phyloP scores from a whole-genome alignment of 2,329 filamentous ascomycete species.

The Emericellopsis atlantica region DNA sequence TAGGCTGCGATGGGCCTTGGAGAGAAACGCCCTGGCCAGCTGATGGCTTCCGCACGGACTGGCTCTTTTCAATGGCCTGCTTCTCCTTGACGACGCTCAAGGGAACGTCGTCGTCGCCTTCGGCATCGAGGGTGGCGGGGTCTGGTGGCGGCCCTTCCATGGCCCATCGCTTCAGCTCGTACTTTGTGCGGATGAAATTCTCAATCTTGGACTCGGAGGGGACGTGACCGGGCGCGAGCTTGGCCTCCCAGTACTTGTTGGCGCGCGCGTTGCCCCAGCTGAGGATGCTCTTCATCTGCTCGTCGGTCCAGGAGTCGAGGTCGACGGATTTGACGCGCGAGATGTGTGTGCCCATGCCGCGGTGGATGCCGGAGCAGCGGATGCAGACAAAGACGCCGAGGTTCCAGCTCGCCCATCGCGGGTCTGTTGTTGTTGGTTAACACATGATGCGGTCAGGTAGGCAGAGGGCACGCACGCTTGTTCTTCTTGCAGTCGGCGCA shows the following conservation, averaged over 20 bases:
- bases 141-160: slow-evolving; percentile 96
- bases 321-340: slow-evolving; percentile 97
- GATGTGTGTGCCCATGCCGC: slow-evolving; percentile 98
- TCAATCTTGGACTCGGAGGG: slow-evolving; percentile 97
- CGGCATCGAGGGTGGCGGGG: slow-evolving; percentile 71
- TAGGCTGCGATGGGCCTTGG: slow-evolving; percentile 24
- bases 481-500: slow-evolving; percentile 99
- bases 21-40: slow-evolving; percentile 3
- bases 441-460: not conserved
- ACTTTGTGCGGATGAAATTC: slow-evolving; percentile 99
- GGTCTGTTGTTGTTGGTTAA: slow-evolving; percentile 44
- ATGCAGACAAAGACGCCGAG: slow-evolving; percentile 96
- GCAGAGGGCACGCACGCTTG: slow-evolving; percentile 56
- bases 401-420: slow-evolving; percentile 99
- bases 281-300: slow-evolving; percentile 86
- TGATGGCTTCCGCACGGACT: slow-evolving; percentile 45
- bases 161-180: slow-evolving; percentile 97
- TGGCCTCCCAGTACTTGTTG: slow-evolving; percentile 98
- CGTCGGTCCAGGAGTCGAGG: slow-evolving; percentile 95
- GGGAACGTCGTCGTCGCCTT: slow-evolving; percentile 72
- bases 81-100: slow-evolving; percentile 53
- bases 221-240: slow-evolving; percentile 79
- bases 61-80: slow-evolving; percentile 47
- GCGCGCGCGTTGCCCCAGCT: slow-evolving; percentile 93
- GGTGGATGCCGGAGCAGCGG: slow-evolving; percentile 94